A percentile compares a stretch with the other conserved stretches of the same genome.
Conservation (phyloP, 129 eudicot species). For the Helianthus tuberosus region DNA sequence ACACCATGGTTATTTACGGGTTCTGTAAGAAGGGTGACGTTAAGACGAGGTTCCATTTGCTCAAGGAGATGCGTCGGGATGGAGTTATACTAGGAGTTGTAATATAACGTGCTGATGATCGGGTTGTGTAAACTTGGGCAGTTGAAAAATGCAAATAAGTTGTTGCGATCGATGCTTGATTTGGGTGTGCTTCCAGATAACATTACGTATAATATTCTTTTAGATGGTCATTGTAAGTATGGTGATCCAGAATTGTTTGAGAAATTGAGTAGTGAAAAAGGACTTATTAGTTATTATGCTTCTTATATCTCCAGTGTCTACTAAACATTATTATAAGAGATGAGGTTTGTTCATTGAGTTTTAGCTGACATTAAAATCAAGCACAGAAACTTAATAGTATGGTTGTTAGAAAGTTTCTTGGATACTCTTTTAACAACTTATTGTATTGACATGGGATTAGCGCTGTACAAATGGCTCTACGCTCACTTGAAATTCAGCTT, state of each 20-base stretch:
- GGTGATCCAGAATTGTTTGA: slow-evolving; percentile 47
- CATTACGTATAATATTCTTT: slow-evolving; percentile 67
- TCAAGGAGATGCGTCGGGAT: slow-evolving; percentile 69
- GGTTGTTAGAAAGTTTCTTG: neutral
- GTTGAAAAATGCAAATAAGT: slow-evolving; percentile 72
- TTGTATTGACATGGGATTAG: too few species aligned
- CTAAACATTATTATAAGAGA: slow-evolving; percentile 27
- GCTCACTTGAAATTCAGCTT: too few species aligned
- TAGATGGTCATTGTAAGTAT: slow-evolving; percentile 73
- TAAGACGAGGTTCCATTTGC: slow-evolving; percentile 63
- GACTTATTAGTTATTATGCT: slow-evolving; percentile 71
- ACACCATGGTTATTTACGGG: slow-evolving; percentile 76
- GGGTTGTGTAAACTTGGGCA: slow-evolving; percentile 80
- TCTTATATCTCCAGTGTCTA: slow-evolving; percentile 55
- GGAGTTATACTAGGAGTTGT: slow-evolving; percentile 57
- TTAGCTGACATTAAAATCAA: neutral
- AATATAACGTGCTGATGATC: slow-evolving; percentile 74
- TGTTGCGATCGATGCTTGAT: slow-evolving; percentile 74
- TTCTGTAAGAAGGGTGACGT: slow-evolving; percentile 80
- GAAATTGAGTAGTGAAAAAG: slow-evolving; percentile 67
- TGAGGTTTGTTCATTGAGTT: neutral
- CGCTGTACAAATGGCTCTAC: too few species aligned
- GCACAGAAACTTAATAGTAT: neutral
- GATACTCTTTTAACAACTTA: too few species aligned
- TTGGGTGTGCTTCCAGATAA: slow-evolving; percentile 78